A percentile compares a stretch with the other conserved stretches of the same genome.
These are phyloP conservation scores for Sporothrix globosa DNA, from an alignment of 2,329 filamentous ascomycete genomes.

Conservation along the genomic window DNA sequence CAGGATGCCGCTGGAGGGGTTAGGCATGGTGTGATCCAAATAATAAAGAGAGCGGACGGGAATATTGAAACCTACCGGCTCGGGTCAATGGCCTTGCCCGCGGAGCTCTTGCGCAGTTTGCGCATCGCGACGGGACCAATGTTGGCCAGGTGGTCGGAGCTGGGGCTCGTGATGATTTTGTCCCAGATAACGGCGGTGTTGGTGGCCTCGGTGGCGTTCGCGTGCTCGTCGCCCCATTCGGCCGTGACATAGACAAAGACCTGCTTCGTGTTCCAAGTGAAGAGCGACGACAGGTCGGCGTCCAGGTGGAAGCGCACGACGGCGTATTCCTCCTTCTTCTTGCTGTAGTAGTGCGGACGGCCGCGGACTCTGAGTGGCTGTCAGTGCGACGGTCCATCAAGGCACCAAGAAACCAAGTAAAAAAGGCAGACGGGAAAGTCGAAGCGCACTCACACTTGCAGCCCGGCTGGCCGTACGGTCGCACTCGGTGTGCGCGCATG, in stretches of 20 bases:
- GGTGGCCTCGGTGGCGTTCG: slow-evolving; percentile 45
- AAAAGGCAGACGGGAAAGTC: no score
- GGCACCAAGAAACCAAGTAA: no score
- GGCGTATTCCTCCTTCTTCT: slow-evolving; percentile 93
- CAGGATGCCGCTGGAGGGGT: slow-evolving; percentile 64
- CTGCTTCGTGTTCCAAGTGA: slow-evolving; percentile 99
- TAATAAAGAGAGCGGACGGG: not conserved
- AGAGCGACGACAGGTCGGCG: slow-evolving; percentile 86
- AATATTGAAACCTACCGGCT: slow-evolving; percentile 50
- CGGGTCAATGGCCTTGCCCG: slow-evolving; percentile 64
- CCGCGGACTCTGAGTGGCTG: slow-evolving; percentile 71
- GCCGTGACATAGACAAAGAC: slow-evolving; percentile 95
- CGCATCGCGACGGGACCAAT: slow-evolving; percentile 62
- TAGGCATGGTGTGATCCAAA: not conserved
- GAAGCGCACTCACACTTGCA: slow-evolving; percentile 72
- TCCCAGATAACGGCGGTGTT: slow-evolving; percentile 95
- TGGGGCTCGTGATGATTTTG: slow-evolving; percentile 79
- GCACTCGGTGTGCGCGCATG: slow-evolving; percentile 67
- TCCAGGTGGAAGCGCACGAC: slow-evolving; percentile 92
- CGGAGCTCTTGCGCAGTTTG: slow-evolving; percentile 63
- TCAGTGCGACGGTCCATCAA: not conserved
- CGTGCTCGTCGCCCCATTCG: slow-evolving; percentile 58
- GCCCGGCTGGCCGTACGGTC: slow-evolving; percentile 68
- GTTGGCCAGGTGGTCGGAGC: slow-evolving; percentile 65
- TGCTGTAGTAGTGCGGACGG: slow-evolving; percentile 92